phyloP scores from a whole-genome alignment of 345 rosid species.

The Erodium maritimum region DNA sequence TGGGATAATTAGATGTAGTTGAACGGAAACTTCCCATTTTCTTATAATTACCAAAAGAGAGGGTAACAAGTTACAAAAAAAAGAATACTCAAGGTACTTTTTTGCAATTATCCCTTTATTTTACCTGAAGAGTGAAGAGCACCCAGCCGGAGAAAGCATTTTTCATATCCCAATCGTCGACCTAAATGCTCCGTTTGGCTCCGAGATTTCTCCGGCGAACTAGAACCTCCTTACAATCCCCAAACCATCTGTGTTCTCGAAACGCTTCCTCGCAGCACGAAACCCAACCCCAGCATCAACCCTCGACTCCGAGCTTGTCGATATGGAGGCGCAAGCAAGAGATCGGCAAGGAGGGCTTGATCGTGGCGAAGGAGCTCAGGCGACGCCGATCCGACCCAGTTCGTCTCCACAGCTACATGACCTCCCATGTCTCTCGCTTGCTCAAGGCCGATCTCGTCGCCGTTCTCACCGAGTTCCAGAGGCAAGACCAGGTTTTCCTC shows the following conservation, averaged over 20 bases:
- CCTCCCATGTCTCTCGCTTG: slow-evolving; percentile 63
- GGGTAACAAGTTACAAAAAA: too few relatives aligned
- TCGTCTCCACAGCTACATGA: slow-evolving; percentile 51
- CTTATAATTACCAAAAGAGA: too few relatives aligned
- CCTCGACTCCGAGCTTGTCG: slow-evolving; percentile 85
- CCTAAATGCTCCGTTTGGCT: background rate
- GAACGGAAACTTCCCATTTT: too few relatives aligned
- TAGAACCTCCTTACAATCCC: background rate
- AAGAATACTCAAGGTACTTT: too few relatives aligned
- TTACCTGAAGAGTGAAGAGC: too few relatives aligned
- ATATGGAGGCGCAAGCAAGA: slow-evolving; percentile 95
- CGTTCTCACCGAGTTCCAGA: slow-evolving; percentile 80
- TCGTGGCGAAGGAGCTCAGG: slow-evolving; percentile 74
- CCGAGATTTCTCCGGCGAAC: background rate
- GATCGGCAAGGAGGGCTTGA: slow-evolving; percentile 75
- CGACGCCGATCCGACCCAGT: slow-evolving; percentile 47
- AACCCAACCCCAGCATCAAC: background rate
- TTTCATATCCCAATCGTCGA: background rate
- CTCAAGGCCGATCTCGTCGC: slow-evolving; percentile 80
- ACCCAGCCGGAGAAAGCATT: too few relatives aligned
- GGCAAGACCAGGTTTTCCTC: slow-evolving; percentile 83
- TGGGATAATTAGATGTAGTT: too few relatives aligned
- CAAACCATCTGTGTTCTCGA: background rate
- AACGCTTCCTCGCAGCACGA: background rate
- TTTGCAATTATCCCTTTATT: too few relatives aligned